These are phyloP conservation scores for Diutina scorzettiae DNA, from an alignment of 1,139 yeast genomes.

Conservation along the genomic window DNA sequence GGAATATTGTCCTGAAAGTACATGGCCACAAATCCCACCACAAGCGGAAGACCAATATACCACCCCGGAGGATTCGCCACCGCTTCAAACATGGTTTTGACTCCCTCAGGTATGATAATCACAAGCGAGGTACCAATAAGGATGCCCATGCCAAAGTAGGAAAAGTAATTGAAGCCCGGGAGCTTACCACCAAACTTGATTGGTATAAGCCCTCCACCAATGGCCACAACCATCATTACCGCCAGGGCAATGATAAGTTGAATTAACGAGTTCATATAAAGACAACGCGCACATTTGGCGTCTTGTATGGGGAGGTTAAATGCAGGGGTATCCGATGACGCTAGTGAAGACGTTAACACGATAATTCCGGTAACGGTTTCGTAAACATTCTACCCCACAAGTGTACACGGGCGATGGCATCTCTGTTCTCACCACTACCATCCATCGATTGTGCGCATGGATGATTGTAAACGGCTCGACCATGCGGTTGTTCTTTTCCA, in stretches of 20 bases:
- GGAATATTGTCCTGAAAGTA: constrained; percentile 30
- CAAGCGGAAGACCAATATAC: constrained; percentile 20
- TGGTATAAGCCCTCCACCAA: not conserved
- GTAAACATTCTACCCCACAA: too few species aligned
- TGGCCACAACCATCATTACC: constrained; percentile 4
- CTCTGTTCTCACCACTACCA: too few species aligned
- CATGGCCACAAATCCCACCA: constrained; percentile 43
- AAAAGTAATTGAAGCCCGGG: constrained; percentile 2
- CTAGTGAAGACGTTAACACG: too few species aligned
- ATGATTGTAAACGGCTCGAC: not conserved
- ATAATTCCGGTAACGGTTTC: too few species aligned
- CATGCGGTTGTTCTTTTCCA: not conserved
- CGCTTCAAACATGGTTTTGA: constrained; percentile 32
- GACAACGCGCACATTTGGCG: too few species aligned
- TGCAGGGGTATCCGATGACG: too few species aligned
- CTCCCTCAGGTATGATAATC: constrained; percentile 64
- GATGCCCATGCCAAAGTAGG: constrained; percentile 43
- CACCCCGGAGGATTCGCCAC: constrained; percentile 8
- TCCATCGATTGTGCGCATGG: not conserved
- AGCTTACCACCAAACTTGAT: not conserved
- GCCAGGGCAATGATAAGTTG: not conserved
- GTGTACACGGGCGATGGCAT: too few species aligned
- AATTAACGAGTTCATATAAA: too few species aligned
- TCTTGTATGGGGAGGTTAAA: too few species aligned
- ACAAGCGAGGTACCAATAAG: constrained; percentile 52